Evolutionary conservation across 1,139 yeast genomes (phyloP).

Genomic region (Candida dubliniensis): DNA sequence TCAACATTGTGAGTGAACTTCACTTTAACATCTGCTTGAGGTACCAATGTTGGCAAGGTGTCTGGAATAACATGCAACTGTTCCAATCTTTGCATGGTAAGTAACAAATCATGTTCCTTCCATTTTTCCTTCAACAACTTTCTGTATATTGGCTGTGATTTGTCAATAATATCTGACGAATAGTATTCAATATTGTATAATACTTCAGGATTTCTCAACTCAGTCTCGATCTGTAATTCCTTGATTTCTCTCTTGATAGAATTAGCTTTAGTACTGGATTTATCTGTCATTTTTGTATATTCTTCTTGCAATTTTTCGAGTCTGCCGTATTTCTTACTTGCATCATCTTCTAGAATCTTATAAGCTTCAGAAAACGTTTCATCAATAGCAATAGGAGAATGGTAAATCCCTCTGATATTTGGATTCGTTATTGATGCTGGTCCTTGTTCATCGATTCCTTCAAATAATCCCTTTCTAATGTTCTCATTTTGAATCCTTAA

Average conservation of each 20-base stretch:
- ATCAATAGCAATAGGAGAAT: conserved; percentile 66
- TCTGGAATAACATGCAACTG: conserved; percentile 86
- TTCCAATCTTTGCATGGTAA: conserved; percentile 87
- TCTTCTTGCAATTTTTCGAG: conserved; percentile 18
- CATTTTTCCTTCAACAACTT: conserved; percentile 66
- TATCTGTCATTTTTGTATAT: conserved; percentile 4
- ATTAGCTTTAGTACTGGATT: conserved; percentile 8
- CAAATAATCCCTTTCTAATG: conserved; percentile 34
- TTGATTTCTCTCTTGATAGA: conserved; percentile 20
- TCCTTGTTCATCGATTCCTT: conserved; percentile 30
- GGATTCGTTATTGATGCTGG: conserved; percentile 29
- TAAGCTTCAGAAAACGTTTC: conserved; percentile 74
- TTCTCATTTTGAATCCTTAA: conserved; percentile 34
- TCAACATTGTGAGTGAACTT: conserved; percentile 71
- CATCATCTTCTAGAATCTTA: conserved; percentile 53
- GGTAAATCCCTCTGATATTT: conserved; percentile 40
- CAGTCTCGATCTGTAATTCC: conserved; percentile 45
- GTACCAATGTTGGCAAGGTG: conserved; percentile 86
- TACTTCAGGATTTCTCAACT: conserved; percentile 79
- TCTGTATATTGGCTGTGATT: conserved; percentile 77
- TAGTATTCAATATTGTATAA: conserved; percentile 57
- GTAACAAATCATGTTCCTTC: conserved; percentile 66
- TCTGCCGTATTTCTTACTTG: conserved; percentile 21
- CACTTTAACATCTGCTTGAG: conserved; percentile 71
- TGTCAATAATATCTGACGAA: conserved; percentile 54